Conservation (phyloP, 805 yeast species). For the Teunomyces cretensis region DNA sequence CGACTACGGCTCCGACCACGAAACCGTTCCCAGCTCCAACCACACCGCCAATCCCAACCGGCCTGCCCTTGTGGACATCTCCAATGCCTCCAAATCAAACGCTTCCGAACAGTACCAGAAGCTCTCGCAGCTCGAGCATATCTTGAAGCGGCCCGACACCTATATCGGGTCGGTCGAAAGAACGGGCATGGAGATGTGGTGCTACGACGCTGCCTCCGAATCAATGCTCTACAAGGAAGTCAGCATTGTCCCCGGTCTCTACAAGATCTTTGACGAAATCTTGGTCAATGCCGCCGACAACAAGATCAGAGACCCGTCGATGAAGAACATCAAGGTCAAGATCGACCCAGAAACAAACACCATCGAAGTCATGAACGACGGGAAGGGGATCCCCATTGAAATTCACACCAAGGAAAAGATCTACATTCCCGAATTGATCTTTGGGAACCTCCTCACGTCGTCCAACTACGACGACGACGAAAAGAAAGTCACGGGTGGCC, state of each 20-base stretch:
- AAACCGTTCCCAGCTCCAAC: constrained; percentile 8
- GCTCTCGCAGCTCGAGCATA: constrained; percentile 93
- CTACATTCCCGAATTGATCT: constrained; percentile 93
- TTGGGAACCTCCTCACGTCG: constrained; percentile 92
- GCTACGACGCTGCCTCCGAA: constrained; percentile 54
- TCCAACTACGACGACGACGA: constrained; percentile 95
- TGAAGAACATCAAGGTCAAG: constrained; percentile 83
- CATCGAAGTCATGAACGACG: constrained; percentile 86
- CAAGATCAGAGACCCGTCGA: constrained; percentile 88
- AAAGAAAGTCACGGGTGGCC: constrained; percentile 96
- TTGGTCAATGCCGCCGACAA: constrained; percentile 98
- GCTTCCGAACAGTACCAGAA: constrained; percentile 85
- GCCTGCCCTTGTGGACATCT: not conserved
- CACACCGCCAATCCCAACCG: constrained; percentile 3
- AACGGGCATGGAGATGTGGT: constrained; percentile 81
- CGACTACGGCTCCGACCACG: constrained; percentile 7
- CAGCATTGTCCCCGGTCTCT: constrained; percentile 89
- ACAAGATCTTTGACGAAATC: constrained; percentile 95
- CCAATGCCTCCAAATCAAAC: constrained; percentile 14
- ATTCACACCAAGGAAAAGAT: constrained; percentile 89
- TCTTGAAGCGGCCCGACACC: constrained; percentile 95
- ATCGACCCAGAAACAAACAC: constrained; percentile 73
- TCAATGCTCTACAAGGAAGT: constrained; percentile 57
- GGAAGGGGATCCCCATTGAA: constrained; percentile 93
- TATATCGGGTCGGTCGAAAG: constrained; percentile 93